A percentile compares a stretch with the other conserved stretches of the same genome.
Conservation (phyloP, 257 asterid species). For the Solanum megistacrolobum region DNA sequence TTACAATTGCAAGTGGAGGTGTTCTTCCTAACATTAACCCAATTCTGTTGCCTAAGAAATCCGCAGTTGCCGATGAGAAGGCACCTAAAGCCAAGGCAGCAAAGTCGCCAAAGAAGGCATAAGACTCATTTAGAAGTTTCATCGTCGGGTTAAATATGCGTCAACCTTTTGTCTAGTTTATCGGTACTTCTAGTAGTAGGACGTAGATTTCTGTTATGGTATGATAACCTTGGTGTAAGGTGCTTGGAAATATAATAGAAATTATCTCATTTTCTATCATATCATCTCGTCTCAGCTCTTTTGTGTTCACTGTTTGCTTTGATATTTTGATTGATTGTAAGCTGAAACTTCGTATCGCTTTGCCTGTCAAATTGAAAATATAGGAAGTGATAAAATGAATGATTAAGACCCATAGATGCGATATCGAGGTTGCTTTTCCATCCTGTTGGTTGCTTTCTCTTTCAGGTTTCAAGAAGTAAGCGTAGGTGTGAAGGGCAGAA, state of each 20-base stretch:
- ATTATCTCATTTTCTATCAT: background rate
- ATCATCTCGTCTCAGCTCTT: background rate
- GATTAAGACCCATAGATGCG: background rate
- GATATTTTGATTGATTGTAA: no score
- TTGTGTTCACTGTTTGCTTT: background rate
- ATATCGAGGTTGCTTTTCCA: no score
- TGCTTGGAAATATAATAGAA: background rate
- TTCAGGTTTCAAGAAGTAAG: background rate
- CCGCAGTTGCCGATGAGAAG: background rate
- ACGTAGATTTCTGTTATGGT: background rate
- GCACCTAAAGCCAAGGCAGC: background rate
- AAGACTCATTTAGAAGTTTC: background rate
- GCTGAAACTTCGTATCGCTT: background rate
- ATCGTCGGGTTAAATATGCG: background rate
- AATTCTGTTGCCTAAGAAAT: conserved; percentile 32
- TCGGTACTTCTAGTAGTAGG: background rate
- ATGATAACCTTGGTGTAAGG: background rate
- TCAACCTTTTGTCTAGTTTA: background rate
- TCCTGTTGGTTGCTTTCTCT: background rate
- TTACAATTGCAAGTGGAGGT: conserved; percentile 37
- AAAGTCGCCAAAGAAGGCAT: conserved; percentile 14
- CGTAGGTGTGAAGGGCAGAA: background rate
- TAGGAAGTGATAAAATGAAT: background rate
- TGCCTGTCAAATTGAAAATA: background rate
- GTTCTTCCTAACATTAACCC: conserved; percentile 38